Base-by-base conservation (phyloP, 441 rosid genomes). In the Erodium texanum region DNA sequence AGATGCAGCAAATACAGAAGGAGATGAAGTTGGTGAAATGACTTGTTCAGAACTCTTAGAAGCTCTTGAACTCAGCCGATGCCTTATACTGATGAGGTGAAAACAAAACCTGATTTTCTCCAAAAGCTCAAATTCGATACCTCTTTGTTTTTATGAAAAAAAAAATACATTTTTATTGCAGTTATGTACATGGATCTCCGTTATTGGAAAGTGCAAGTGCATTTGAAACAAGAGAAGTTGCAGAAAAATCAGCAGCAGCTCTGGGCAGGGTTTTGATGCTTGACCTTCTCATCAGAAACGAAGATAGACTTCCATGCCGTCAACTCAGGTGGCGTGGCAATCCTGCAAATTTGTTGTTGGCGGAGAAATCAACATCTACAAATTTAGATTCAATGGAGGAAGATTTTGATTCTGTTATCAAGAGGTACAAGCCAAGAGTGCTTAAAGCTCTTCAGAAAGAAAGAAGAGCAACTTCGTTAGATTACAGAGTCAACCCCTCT, bases 291-390 rank as follows among this genome's bases (percentile, higher is more conserved):
- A 90, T 92, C 72, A 85, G 99, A 81, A 95, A 95, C 68, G 99
- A 95, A 80, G 99, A 95, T 80, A 85, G 99, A 67, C 82, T 95
- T 70, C 96, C 96, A 74, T 95, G 97, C 77, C 98, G 87, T 68
- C 85, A 92, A 70, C 89, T 95, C 67, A 80, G 95, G 74, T 95
- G 99, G 99, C 97, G 99, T 59, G 99, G 99, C 64, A 95, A 95
- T 88, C 83, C 97, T 11, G 91, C 97, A 73, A 95, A 95, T 82
- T 78, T 95, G 62, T 81, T 95, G 80, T 74, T 87, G 78, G 86
- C 99, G n/a, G 98, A 95, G 63, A 87, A 86, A 74, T 66, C 78
- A 72, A 29, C 77, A 50, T 78, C 89, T 52, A 66, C 76, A 66
- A 77, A 79, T 65, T 71, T 74, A 20, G 85, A 87, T 75, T 79